Evolutionary conservation across 805 yeast genomes (phyloP), one percentile per base, ranked within the genome.

Genomic region (Cyberlindnera subsufficiens): DNA sequence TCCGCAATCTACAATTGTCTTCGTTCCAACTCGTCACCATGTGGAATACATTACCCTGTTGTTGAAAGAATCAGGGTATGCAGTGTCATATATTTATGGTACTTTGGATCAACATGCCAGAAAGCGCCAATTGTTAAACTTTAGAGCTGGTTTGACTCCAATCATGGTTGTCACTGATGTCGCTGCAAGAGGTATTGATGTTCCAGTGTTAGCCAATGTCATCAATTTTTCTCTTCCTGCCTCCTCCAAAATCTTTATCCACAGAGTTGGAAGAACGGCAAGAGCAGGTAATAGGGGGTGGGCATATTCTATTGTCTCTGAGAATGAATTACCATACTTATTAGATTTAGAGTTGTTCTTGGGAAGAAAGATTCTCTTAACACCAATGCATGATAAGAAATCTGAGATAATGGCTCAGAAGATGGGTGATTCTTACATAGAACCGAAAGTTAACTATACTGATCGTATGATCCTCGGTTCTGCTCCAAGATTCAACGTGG

Each of bases 181-280:
- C 50, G 96, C 96, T 20, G 99, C 99, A 2, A 82, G 99, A 71
- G 99, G 99, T 80, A 89, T 93, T 48, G 99, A 95, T 78, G 87
- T 93, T 51, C 99, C 99, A 0, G 81, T 93, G 43, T 75, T 93
- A 59, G 96, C 98, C 6, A 90, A 95, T 59, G 99, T 93, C 41
- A 75, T 93, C 53, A 93, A 93, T 63, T 93, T 77, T 64, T 80
- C 96, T 1, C 71, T 93, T 46, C 98, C 98, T 10, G 84, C 88
- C 1, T 82, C 95, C 1, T 88, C 97, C 4, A 93, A 95, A 64
- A 85, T 91, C 45, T 93, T 93, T 64, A 77, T 93, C 43, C 99
- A 93, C 66, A 80, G 99, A 67, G 98, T 93, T 37, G 99, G 99
- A 64, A 82, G 99, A 75, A 93, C 99, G 37, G 99, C 99, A 10